Evolutionary conservation across 306 rosid species (phyloP).

Genomic region (Dryas octopetala): DNA sequence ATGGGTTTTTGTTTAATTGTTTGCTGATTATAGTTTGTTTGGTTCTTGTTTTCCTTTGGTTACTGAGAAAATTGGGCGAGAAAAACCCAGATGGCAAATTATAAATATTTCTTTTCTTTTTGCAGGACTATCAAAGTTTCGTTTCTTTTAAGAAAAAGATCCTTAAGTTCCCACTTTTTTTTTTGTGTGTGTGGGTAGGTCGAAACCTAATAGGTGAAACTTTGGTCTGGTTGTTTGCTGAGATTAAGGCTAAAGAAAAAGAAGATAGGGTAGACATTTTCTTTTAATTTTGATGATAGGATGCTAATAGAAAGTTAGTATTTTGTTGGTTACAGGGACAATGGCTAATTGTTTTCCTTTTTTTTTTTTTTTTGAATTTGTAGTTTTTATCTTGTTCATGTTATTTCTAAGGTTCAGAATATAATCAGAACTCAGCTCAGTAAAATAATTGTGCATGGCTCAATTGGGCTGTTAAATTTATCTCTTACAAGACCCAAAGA

Average conservation of each 20-base stretch:
- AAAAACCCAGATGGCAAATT: conserved; percentile 1
- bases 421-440: neutral
- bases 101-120: neutral
- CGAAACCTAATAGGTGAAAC: neutral
- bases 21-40: neutral
- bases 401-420: neutral
- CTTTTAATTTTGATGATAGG: neutral
- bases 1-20: conserved; percentile 13
- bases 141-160: neutral
- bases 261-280: neutral
- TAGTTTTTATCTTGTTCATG: neutral
- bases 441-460: neutral
- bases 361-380: neutral
- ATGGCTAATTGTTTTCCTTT: neutral
- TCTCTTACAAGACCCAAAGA: conserved; percentile 5
- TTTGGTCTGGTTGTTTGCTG: neutral
- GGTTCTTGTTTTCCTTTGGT: conserved; percentile 12
- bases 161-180: neutral
- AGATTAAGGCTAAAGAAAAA: conserved; percentile 1
- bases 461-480: neutral
- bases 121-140: neutral
- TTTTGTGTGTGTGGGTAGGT: neutral
- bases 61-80: conserved; percentile 27
- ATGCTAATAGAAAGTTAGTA: neutral
- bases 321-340: neutral